Conservation (phyloP, 371 early-diverging fungal genomes). For the Thermomucor indicae-seudaticae region DNA sequence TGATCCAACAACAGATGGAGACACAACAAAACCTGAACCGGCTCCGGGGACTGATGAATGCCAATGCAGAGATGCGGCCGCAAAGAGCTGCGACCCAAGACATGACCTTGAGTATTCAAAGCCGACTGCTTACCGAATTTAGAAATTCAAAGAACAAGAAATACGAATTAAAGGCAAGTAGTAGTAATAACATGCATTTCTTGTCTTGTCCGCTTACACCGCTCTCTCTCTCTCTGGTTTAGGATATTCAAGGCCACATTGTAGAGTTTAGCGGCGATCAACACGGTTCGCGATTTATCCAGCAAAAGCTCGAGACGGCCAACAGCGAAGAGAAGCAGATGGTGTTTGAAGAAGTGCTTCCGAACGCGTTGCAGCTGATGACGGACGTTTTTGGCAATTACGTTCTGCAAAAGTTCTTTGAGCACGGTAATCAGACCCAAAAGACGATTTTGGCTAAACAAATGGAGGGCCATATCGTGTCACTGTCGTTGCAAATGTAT, state of each 20-base stretch:
- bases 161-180: constrained; percentile 77
- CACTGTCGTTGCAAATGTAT: constrained; percentile 98
- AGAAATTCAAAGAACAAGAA: constrained; percentile 90
- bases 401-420: constrained; percentile 99
- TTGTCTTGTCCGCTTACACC: background rate
- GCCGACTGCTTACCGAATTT: constrained; percentile 89
- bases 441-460: constrained; percentile 83
- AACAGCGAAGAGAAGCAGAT: constrained; percentile 91
- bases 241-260: constrained; percentile 91
- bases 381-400: constrained; percentile 99
- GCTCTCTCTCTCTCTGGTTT: too few relatives aligned
- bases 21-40: too few relatives aligned
- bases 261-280: constrained; percentile 99
- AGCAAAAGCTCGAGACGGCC: constrained; percentile 96
- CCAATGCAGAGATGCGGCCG: too few relatives aligned
- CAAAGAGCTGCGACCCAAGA: too few relatives aligned
- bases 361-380: constrained; percentile 92
- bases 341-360: constrained; percentile 96
- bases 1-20: constrained; percentile 53
- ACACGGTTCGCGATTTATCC: constrained; percentile 99
- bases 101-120: constrained; percentile 58
- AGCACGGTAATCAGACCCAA: constrained; percentile 86
- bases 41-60: too few relatives aligned
- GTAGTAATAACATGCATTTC: background rate
- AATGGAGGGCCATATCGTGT: constrained; percentile 94